Conservation (phyloP, 139 green algal genomes). For the Dunaliella sp. region DNA sequence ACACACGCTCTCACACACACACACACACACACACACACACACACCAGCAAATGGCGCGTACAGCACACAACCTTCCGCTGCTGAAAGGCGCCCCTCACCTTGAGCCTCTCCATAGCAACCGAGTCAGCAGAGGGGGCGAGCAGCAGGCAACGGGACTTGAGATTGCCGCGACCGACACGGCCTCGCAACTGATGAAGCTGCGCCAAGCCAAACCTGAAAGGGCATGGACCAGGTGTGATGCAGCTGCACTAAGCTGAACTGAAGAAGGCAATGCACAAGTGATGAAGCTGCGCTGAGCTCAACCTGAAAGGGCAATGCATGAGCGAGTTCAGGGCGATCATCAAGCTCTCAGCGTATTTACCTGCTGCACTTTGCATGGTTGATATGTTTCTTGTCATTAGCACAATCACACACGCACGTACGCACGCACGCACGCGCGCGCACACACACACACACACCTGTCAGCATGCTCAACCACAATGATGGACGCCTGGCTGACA, state of each 20-base stretch:
- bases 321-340: too few relatives aligned
- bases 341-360: neutral
- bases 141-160: constrained; percentile 35
- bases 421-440: neutral
- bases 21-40: neutral
- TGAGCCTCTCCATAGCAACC: neutral
- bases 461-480: constrained; percentile 94
- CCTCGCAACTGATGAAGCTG: constrained; percentile 94
- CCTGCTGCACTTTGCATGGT: neutral
- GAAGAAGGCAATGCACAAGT: constrained; percentile 61
- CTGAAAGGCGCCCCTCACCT: neutral
- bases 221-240: neutral
- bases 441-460: constrained; percentile 28
- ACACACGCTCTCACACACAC: neutral
- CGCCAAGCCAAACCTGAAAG: constrained; percentile 86
- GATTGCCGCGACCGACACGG: constrained; percentile 64
- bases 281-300: constrained; percentile 92
- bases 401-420: neutral
- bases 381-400: neutral
- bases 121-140: constrained; percentile 11
- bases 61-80: neutral
- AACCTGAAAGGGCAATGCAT: too few relatives aligned
- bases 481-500: constrained; percentile 81
- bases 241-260: neutral
- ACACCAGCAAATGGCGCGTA: neutral